Conservation (phyloP, 176 grass and related monocot genomes). For the Cymbopogon citratus region DNA sequence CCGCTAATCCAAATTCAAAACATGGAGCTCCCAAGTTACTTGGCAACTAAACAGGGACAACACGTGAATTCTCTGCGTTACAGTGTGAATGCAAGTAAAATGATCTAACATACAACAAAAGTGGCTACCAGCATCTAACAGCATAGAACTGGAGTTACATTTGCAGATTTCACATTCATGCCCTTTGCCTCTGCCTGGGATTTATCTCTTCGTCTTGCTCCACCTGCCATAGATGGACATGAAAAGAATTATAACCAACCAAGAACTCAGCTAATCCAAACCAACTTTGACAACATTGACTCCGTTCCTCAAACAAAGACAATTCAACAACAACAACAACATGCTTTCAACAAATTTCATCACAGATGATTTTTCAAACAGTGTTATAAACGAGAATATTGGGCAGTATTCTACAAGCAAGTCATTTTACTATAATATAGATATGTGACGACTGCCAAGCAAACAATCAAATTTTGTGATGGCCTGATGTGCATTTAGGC, state of each 20-base stretch:
- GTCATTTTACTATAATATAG: not conserved
- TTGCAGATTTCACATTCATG: conserved; percentile 5
- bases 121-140: not conserved
- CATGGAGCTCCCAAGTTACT: too few relatives aligned
- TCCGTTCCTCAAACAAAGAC: not conserved
- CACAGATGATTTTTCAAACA: not conserved
- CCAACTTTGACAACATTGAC: not conserved
- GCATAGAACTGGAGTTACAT: not conserved
- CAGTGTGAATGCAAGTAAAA: not conserved
- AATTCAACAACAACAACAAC: not conserved
- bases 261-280: not conserved
- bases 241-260: not conserved
- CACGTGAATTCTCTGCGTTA: too few relatives aligned
- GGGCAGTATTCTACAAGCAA: not conserved
- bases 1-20: too few relatives aligned
- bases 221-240: conserved; percentile 5
- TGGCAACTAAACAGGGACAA: too few relatives aligned
- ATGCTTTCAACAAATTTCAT: not conserved
- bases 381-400: not conserved
- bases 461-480: not conserved
- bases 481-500: not conserved
- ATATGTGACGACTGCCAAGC: not conserved
- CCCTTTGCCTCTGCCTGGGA: conserved; percentile 25
- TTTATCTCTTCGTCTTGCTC: conserved; percentile 34
- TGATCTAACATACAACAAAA: conserved; percentile 9